phyloP scores from a whole-genome alignment of 2,329 filamentous ascomycete species.

The Moelleriella libera region DNA sequence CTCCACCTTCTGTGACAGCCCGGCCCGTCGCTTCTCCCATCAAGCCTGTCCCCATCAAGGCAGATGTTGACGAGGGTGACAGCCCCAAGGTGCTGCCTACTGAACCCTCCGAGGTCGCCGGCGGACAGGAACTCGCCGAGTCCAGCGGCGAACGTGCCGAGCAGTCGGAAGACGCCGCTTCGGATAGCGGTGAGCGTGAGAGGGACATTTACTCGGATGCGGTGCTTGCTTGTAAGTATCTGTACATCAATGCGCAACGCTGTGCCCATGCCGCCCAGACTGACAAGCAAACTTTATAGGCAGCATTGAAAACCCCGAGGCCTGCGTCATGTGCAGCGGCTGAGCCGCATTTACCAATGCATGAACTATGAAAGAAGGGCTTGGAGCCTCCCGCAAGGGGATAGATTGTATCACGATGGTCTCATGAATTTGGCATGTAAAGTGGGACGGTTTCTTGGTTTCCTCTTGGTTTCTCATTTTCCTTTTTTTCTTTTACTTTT shows the following conservation, averaged over 20 bases:
- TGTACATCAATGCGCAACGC: neutral
- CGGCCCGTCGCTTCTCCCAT: slow-evolving; percentile 41
- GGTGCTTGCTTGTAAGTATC: slow-evolving; percentile 62
- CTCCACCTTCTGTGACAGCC: slow-evolving; percentile 33
- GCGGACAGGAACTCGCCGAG: slow-evolving; percentile 51
- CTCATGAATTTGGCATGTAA: slow-evolving; percentile 7
- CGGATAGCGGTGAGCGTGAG: slow-evolving; percentile 61
- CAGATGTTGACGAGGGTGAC: slow-evolving; percentile 62
- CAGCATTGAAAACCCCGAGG: slow-evolving; percentile 94
- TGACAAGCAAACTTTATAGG: slow-evolving; percentile 25
- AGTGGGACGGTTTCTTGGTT: slow-evolving; percentile 12
- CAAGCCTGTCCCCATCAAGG: slow-evolving; percentile 57
- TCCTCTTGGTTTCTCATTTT: slow-evolving; percentile 6
- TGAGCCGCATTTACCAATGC: slow-evolving; percentile 24
- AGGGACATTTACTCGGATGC: slow-evolving; percentile 92
- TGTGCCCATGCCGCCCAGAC: neutral
- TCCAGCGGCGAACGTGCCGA: slow-evolving; percentile 31
- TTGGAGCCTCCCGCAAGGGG: neutral
- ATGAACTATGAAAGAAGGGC: neutral
- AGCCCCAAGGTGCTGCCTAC: slow-evolving; percentile 66
- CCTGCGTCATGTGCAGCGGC: slow-evolving; percentile 95
- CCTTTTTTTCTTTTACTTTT: neutral
- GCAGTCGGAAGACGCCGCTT: slow-evolving; percentile 62
- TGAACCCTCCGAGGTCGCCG: slow-evolving; percentile 49
- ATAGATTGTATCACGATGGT: slow-evolving; percentile 13